Base-by-base conservation (phyloP, 2,329 filamentous ascomycete species). In the Colletotrichum sp. region DNA sequence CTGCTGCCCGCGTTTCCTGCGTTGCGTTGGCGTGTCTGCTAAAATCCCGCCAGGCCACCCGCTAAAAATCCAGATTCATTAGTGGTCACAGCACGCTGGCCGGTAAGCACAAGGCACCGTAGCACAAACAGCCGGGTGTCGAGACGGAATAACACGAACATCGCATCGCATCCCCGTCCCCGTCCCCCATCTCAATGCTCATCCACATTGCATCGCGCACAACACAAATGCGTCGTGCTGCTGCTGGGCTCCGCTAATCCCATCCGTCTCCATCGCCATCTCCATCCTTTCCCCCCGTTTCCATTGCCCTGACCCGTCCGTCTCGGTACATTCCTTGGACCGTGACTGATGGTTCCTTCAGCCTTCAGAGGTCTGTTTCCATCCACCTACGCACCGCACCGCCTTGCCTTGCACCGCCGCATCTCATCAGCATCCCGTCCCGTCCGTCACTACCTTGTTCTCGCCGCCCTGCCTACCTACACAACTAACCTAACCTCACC, bases 301-400 rank as follows among this genome's bases (percentile, higher is more conserved):
- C n/a, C n/a, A 52, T 52, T 52, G 44, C 44, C 44, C 44, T 72
- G 68, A 64, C 63, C 44, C 69, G 57, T 71, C 70, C 74, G 70
- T 73, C 68, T 76, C 70, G 74, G 74, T 76, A 69, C 57, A 69
- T 76, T 76, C 74, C 74, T 64, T 64, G 64, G 44, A 68, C 73
- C 69, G 73, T 76, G 57, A 34, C 70, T 52, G 44, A 28, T 73
- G 63, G 39, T 68, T 60, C 64, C 73, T 52, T 52, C 44, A 52
- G 44, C 44, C 44, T 21, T 52, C 44, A 52, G 44, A 52, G 44
- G 44, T 52, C 44, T 52, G 44, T 52, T 52, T 52, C 44, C 44
- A 21, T 34, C 44, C 64, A 69, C 39, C 32, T 26, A 24, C 44
- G 28, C 10, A 62, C 30, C 59, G 59, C 59, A 62, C 28, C 30